Percentiles rank a stretch among this genome's conserved stretches.
phyloP scores from a whole-genome alignment of 768 basidiomycete species.

The Tephrocybe sp. region DNA sequence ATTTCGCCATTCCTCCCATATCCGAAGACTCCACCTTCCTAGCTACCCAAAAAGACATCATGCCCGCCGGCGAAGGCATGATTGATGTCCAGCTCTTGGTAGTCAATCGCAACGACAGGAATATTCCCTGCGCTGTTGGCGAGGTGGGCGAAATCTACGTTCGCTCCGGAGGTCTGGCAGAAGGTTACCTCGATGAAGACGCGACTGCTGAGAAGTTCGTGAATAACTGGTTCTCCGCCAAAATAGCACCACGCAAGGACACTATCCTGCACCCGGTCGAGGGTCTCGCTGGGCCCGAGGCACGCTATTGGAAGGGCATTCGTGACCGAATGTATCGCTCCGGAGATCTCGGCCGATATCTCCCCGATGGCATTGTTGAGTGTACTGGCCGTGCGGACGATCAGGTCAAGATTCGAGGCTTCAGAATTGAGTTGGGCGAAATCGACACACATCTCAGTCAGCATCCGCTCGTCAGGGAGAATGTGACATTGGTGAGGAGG shows the following conservation, averaged over 20 bases:
- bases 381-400: constrained; percentile 98
- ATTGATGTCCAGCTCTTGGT: constrained; percentile 96
- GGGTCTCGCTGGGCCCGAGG: constrained; percentile 67
- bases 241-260: constrained; percentile 56
- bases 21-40: constrained; percentile 87
- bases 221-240: constrained; percentile 81
- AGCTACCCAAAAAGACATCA: constrained; percentile 92
- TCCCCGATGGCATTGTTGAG: constrained; percentile 90
- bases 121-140: constrained; percentile 86
- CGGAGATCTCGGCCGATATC: constrained; percentile 94
- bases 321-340: constrained; percentile 98
- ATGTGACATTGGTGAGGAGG: constrained; percentile 93
- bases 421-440: constrained; percentile 97
- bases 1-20: constrained; percentile 89
- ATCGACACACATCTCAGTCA: constrained; percentile 95
- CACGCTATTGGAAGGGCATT: constrained; percentile 89
- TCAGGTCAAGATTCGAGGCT: constrained; percentile 99
- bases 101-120: constrained; percentile 86
- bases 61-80: constrained; percentile 98
- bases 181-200: constrained; percentile 86
- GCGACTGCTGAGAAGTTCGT: constrained; percentile 93
- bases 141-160: constrained; percentile 99
- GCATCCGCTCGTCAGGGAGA: constrained; percentile 93
- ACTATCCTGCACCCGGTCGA: constrained; percentile 63
- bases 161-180: constrained; percentile 91